Evolutionary conservation across 176 grass and related monocot genomes (phyloP).

Genomic region (Carex myosuroides): DNA sequence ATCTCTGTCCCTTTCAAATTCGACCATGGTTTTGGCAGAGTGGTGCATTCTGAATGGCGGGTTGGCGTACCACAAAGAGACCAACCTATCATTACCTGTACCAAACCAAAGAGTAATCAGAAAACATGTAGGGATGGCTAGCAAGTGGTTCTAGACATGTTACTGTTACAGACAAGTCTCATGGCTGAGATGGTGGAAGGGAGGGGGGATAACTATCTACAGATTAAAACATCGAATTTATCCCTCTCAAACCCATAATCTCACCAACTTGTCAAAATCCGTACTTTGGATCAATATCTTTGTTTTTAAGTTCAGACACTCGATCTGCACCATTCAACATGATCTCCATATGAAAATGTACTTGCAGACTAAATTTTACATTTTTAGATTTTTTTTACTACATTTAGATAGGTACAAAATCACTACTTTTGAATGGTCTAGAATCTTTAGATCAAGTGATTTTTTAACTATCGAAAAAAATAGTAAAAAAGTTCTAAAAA

Average conservation of each 20-base stretch:
- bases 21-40: slow-evolving; percentile 41
- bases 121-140: background rate
- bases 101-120: background rate
- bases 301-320: too few relatives aligned
- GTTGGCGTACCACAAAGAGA: slow-evolving; percentile 59
- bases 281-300: too few relatives aligned
- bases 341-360: too few relatives aligned
- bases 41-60: slow-evolving; percentile 90
- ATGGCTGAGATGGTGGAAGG: background rate
- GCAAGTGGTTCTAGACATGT: background rate
- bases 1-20: slow-evolving; percentile 75
- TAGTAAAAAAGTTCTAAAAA: too few relatives aligned
- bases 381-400: too few relatives aligned
- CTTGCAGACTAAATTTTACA: too few relatives aligned
- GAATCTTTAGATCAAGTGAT: too few relatives aligned
- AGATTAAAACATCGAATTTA: background rate
- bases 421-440: too few relatives aligned
- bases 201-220: background rate
- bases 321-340: too few relatives aligned
- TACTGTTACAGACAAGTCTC: background rate
- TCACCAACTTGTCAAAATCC: background rate
- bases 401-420: too few relatives aligned
- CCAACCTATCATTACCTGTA: slow-evolving; percentile 37
- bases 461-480: too few relatives aligned
- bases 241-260: background rate